A percentile compares a stretch with the other conserved stretches of the same genome.
Conservation (phyloP, 140 eudicot species). For the Cichorium intybus region DNA sequence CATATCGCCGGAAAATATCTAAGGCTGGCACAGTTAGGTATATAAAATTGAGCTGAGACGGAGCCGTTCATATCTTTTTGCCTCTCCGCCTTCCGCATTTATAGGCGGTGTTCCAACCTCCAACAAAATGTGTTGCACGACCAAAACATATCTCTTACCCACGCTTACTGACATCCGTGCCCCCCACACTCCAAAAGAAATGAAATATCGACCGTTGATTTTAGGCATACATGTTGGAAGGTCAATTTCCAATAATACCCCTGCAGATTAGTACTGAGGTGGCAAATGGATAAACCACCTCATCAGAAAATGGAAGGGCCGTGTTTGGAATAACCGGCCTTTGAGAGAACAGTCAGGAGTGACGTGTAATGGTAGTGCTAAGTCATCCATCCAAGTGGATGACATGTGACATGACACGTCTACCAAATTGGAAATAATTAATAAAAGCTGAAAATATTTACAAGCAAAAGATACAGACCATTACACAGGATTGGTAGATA, state of each 20-base stretch:
- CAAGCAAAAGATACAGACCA: neutral
- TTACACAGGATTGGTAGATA: neutral
- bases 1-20: slow-evolving; percentile 25
- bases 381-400: slow-evolving; percentile 15
- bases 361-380: slow-evolving; percentile 20
- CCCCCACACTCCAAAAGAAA: neutral
- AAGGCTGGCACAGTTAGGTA: neutral
- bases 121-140: neutral
- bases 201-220: neutral
- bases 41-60: neutral
- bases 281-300: slow-evolving; percentile 32
- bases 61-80: neutral
- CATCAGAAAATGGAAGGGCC: slow-evolving; percentile 28
- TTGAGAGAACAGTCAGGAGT: slow-evolving; percentile 14
- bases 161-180: slow-evolving; percentile 1
- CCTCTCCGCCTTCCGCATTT: slow-evolving; percentile 3
- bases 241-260: slow-evolving; percentile 14
- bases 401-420: slow-evolving; percentile 17
- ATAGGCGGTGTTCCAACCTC: slow-evolving; percentile 21
- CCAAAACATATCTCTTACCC: neutral
- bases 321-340: slow-evolving; percentile 23
- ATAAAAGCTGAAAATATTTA: neutral
- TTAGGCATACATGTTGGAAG: neutral
- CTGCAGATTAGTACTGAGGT: slow-evolving; percentile 16
- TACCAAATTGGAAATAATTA: neutral